Percentiles rank a stretch among this genome's conserved stretches.
phyloP scores from a whole-genome alignment of 129 eudicot species.

The Ambrosia artemisiifolia region DNA sequence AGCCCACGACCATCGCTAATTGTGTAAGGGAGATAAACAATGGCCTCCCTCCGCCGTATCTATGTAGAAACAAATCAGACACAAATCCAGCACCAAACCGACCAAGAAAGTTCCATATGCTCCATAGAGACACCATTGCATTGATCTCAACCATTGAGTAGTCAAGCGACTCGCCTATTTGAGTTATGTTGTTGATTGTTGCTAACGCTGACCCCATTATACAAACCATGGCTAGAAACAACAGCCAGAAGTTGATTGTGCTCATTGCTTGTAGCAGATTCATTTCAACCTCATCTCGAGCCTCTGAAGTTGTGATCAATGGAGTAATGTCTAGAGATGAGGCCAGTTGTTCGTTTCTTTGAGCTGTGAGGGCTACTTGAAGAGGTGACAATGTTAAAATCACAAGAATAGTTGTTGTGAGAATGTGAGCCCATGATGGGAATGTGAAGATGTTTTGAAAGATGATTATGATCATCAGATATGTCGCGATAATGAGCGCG shows the following conservation, averaged over 20 bases:
- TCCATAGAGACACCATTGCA: conserved; percentile 78
- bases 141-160: conserved; percentile 48
- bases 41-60: conserved; percentile 66
- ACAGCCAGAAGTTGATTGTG: conserved; percentile 68
- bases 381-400: conserved; percentile 59
- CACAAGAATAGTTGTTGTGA: conserved; percentile 38
- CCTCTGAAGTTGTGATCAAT: conserved; percentile 29
- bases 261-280: conserved; percentile 58
- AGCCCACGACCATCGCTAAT: conserved; percentile 64
- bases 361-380: conserved; percentile 46
- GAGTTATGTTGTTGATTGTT: conserved; percentile 79
- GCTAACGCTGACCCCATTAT: conserved; percentile 92
- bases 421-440: conserved; percentile 44
- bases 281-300: conserved; percentile 30
- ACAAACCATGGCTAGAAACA: conserved; percentile 68
- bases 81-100: conserved; percentile 79
- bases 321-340: conserved; percentile 16
- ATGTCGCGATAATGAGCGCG: conserved; percentile 54
- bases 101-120: conserved; percentile 95
- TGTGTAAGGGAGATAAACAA: conserved; percentile 56
- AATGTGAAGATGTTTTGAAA: conserved; percentile 51
- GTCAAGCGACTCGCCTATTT: conserved; percentile 71
- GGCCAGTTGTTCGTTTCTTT: conserved; percentile 19
- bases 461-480: conserved; percentile 57
- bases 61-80: conserved; percentile 65